These are phyloP conservation scores for Leccinum subrobustum DNA, from an alignment of 1,284 basidiomycete genomes.

Conservation along the genomic window DNA sequence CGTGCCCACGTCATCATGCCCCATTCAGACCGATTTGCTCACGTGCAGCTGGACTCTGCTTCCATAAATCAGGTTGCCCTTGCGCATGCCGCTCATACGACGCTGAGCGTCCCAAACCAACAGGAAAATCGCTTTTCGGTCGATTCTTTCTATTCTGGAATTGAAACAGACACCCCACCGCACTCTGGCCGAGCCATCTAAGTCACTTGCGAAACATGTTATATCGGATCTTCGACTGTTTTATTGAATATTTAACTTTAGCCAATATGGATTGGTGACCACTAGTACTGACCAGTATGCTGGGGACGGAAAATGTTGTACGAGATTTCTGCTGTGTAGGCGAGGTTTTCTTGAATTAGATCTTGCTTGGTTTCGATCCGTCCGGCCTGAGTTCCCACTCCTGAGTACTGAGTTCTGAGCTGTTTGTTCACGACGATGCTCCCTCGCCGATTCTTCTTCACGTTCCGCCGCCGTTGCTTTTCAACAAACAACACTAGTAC, in stretches of 20 bases:
- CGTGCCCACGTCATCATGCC: conserved; percentile 8
- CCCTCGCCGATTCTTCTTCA: not conserved
- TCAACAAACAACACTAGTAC: conserved; percentile 13
- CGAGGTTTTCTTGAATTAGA: conserved; percentile 1
- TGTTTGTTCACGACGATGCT: conserved; percentile 12
- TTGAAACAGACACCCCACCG: conserved; percentile 10
- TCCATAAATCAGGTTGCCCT: conserved; percentile 1
- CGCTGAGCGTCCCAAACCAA: conserved; percentile 6
- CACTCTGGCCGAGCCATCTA: conserved; percentile 21
- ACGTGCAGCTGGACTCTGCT: conserved; percentile 10
- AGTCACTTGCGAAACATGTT: conserved; percentile 9
- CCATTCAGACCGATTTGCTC: conserved; percentile 14
- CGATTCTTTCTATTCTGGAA: conserved; percentile 33
- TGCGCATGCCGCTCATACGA: conserved; percentile 8
- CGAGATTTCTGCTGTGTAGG: conserved; percentile 3
- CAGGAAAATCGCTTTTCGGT: conserved; percentile 23
- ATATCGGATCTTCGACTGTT: not conserved
- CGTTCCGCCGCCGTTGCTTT: conserved; percentile 19
- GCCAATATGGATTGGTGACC: not conserved
- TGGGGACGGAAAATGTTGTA: conserved; percentile 3
- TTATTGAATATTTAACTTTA: conserved; percentile 29
- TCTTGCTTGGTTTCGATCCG: not conserved
- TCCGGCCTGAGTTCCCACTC: not conserved
- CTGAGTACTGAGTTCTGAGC: not conserved
- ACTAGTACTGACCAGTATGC: too few species aligned